Conservation (phyloP, 2,329 filamentous ascomycete genomes). For the Cytospora schulzeri region DNA sequence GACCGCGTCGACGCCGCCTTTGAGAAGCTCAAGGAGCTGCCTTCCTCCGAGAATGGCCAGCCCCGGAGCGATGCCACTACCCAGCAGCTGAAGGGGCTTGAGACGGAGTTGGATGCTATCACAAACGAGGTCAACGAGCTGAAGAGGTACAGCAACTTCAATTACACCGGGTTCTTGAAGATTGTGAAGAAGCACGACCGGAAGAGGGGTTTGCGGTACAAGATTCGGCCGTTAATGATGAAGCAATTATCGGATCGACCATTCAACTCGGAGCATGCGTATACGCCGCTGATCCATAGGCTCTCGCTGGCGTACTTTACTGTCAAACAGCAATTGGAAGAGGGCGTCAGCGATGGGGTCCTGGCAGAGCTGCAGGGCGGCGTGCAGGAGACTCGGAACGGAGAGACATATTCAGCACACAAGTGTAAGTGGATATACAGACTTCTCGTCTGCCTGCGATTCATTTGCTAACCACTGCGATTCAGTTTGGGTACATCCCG, state of each 20-base stretch:
- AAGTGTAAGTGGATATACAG: constrained; percentile 65
- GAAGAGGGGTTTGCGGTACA: constrained; percentile 83
- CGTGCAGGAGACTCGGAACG: constrained; percentile 55
- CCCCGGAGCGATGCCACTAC: constrained; percentile 52
- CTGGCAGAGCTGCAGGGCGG: constrained; percentile 26
- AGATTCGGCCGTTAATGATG: constrained; percentile 87
- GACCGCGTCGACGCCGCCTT: constrained; percentile 58
- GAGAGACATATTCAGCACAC: constrained; percentile 78
- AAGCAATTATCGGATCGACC: constrained; percentile 84
- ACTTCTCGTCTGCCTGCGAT: background rate
- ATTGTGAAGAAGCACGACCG: constrained; percentile 99
- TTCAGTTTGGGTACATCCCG: constrained; percentile 88
- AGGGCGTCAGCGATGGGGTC: constrained; percentile 38
- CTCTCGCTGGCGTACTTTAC: constrained; percentile 96
- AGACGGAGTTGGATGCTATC: constrained; percentile 81
- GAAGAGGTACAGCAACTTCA: constrained; percentile 92
- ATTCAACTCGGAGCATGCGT: constrained; percentile 90
- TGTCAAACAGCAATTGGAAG: constrained; percentile 80
- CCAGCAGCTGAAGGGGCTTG: constrained; percentile 67
- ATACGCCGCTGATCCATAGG: constrained; percentile 85
- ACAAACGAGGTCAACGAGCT: constrained; percentile 90
- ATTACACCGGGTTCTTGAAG: constrained; percentile 97
- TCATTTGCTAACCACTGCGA: constrained; percentile 35
- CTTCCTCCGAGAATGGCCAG: constrained; percentile 61
- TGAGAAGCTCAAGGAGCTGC: constrained; percentile 78